Evolutionary conservation across 2,329 filamentous ascomycete genomes (phyloP).

Genomic region (Alternaria angustiovoidea): DNA sequence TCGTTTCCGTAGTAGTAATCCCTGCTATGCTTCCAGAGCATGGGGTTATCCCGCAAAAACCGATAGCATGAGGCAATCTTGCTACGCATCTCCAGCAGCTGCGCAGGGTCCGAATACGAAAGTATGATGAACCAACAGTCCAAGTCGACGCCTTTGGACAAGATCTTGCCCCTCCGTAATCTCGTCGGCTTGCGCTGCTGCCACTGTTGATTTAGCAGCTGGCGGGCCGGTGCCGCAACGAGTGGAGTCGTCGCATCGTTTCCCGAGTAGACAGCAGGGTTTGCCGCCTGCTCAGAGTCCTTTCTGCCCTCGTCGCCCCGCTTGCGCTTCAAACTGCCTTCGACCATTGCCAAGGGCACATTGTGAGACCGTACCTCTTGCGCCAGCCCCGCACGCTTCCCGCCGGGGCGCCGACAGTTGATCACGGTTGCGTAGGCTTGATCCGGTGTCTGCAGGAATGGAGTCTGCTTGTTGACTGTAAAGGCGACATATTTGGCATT

Average conservation of each 20-base stretch:
- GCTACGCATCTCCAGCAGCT: slow-evolving; percentile 46
- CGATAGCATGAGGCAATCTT: slow-evolving; percentile 48
- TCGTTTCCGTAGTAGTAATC: slow-evolving; percentile 43
- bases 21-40: slow-evolving; percentile 50
- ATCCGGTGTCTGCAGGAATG: slow-evolving; percentile 34
- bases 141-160: slow-evolving; percentile 40
- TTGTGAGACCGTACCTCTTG: slow-evolving; percentile 41
- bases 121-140: slow-evolving; percentile 50
- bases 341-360: slow-evolving; percentile 40
- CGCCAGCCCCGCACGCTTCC: slow-evolving; percentile 34
- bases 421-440: slow-evolving; percentile 46
- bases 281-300: slow-evolving; percentile 11
- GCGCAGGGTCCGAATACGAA: slow-evolving; percentile 45
- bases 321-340: slow-evolving; percentile 40
- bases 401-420: slow-evolving; percentile 44
- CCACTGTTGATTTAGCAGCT: slow-evolving; percentile 30
- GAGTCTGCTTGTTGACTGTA: slow-evolving; percentile 50
- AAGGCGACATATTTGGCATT: slow-evolving; percentile 50
- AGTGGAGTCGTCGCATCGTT: slow-evolving; percentile 18
- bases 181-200: slow-evolving; percentile 38
- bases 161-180: slow-evolving; percentile 37
- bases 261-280: slow-evolving; percentile 1
- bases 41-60: slow-evolving; percentile 45
- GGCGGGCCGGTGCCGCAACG: slow-evolving; percentile 14
- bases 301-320: slow-evolving; percentile 22